phyloP scores from a whole-genome alignment of 768 basidiomycete species.

The Tricholoma saponaceum region DNA sequence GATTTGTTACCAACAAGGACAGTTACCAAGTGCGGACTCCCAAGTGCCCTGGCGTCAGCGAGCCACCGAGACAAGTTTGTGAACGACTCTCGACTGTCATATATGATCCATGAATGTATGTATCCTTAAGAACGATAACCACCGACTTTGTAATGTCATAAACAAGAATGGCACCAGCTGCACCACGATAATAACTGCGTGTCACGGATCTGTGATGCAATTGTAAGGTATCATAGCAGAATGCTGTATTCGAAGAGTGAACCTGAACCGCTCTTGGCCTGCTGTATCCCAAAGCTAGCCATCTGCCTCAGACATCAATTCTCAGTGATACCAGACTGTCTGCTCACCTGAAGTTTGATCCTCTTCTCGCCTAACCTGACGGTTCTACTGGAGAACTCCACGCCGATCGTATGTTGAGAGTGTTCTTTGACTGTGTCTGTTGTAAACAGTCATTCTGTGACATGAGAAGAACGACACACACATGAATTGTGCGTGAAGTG shows the following conservation, averaged over 20 bases:
- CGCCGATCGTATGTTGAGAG: constrained; percentile 97
- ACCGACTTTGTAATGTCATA: constrained; percentile 89
- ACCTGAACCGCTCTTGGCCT: constrained; percentile 94
- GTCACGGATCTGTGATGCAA: constrained; percentile 68
- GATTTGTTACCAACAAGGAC: constrained; percentile 95
- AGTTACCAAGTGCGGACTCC: constrained; percentile 84
- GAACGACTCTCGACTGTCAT: constrained; percentile 80
- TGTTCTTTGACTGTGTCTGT: constrained; percentile 80
- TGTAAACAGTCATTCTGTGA: constrained; percentile 3
- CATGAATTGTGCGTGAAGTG: constrained; percentile 96
- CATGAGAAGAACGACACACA: constrained; percentile 38
- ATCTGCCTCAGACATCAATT: background rate
- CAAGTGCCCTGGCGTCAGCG: constrained; percentile 88
- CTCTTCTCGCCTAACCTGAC: constrained; percentile 91
- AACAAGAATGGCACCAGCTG: constrained; percentile 87
- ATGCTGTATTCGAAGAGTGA: constrained; percentile 5
- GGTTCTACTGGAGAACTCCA: constrained; percentile 94
- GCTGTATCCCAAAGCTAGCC: constrained; percentile 93
- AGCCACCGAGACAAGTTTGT: constrained; percentile 83
- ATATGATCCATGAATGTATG: constrained; percentile 6
- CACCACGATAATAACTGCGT: constrained; percentile 93
- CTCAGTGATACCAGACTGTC: background rate
- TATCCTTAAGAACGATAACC: background rate
- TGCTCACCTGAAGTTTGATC: constrained; percentile 87
- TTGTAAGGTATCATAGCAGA: constrained; percentile 2